Percentiles rank a stretch among this genome's conserved stretches.
Evolutionary conservation across 2,329 filamentous ascomycete species (phyloP).

Genomic region (Pyrenophora seminiperda): DNA sequence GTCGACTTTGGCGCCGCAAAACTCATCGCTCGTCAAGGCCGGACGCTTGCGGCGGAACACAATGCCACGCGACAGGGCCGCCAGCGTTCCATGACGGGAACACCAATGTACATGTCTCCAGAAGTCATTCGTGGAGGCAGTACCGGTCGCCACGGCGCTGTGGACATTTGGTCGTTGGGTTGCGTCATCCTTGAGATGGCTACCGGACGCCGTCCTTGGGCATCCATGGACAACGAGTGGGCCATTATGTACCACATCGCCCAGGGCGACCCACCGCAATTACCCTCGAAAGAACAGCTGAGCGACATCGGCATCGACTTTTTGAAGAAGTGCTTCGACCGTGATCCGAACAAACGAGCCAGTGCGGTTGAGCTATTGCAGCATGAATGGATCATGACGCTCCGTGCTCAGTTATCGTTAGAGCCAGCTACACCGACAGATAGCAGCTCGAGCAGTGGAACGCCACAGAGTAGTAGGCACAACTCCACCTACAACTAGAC

Average conservation of each 20-base stretch:
- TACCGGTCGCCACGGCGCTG: constrained; percentile 76
- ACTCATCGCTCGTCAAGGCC: constrained; percentile 90
- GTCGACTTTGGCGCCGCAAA: constrained; percentile 98
- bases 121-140: constrained; percentile 90
- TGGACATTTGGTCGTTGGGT: constrained; percentile 95
- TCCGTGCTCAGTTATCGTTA: constrained; percentile 53
- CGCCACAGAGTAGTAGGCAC: constrained; percentile 32
- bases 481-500: constrained; percentile 43
- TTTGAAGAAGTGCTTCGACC: constrained; percentile 80
- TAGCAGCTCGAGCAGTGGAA: constrained; percentile 24
- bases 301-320: constrained; percentile 87
- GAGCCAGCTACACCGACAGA: constrained; percentile 54
- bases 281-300: constrained; percentile 82
- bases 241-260: constrained; percentile 99
- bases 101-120: constrained; percentile 99
- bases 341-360: constrained; percentile 78
- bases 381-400: constrained; percentile 79
- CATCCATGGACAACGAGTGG: constrained; percentile 96
- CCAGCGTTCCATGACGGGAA: constrained; percentile 94
- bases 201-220: constrained; percentile 92
- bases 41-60: constrained; percentile 74
- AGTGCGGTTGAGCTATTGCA: constrained; percentile 88
- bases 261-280: constrained; percentile 87
- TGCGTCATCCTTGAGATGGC: constrained; percentile 98
- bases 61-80: constrained; percentile 54